phyloP scores from a whole-genome alignment of 1,139 yeast genomes.

The Scheffersomyces titani region DNA sequence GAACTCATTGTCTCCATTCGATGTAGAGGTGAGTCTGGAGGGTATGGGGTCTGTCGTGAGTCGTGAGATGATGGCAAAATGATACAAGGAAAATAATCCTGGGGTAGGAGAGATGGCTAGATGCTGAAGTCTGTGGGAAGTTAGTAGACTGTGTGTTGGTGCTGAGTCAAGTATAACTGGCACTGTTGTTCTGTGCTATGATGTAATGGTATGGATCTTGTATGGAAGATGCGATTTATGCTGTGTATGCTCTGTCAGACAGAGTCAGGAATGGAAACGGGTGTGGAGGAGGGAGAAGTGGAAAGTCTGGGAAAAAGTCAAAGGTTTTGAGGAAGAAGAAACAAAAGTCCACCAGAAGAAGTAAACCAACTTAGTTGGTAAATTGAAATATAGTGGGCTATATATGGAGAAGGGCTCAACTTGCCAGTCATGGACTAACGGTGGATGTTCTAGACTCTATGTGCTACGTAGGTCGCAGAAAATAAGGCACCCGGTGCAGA shows the following conservation, averaged over 20 bases:
- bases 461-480: not conserved
- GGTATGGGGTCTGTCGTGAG: not conserved
- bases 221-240: too few species aligned
- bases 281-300: not conserved
- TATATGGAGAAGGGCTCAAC: not conserved
- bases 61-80: too few species aligned
- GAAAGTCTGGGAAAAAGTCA: not conserved
- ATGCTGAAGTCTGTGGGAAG: too few species aligned
- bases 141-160: too few species aligned
- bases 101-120: too few species aligned
- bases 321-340: not conserved
- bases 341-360: not conserved
- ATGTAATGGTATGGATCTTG: too few species aligned
- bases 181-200: too few species aligned
- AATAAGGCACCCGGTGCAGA: not conserved
- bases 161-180: too few species aligned
- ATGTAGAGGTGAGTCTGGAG: not conserved
- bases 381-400: not conserved
- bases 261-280: not conserved
- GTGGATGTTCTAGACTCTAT: not conserved
- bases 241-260: too few species aligned
- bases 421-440: not conserved
- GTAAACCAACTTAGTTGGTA: not conserved
- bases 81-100: too few species aligned
- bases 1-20: slow-evolving; percentile 8